Percentiles rank a stretch among this genome's conserved stretches.
phyloP scores from a whole-genome alignment of 2,329 filamentous ascomycete species.

The Fonsecaea monophora region DNA sequence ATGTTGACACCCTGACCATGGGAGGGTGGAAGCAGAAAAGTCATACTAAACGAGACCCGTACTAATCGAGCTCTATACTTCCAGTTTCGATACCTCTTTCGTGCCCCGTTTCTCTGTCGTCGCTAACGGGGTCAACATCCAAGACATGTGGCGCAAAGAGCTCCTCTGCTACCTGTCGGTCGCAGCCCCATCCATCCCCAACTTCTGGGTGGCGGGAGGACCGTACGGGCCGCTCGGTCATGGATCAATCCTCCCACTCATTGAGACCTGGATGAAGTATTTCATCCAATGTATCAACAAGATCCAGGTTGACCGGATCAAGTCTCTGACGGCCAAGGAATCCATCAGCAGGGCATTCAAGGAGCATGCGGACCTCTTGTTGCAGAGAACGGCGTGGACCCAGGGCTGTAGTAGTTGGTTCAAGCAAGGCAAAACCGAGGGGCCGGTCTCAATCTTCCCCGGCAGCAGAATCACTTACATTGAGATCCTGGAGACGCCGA shows the following conservation, averaged over 20 bases:
- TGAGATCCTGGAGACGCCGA: conserved; percentile 45
- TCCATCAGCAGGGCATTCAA: conserved; percentile 44
- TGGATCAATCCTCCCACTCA: conserved; percentile 20
- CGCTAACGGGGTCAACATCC: background rate
- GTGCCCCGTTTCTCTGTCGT: background rate
- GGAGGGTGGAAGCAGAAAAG: too few species aligned
- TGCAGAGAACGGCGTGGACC: conserved; percentile 41
- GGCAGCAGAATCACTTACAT: conserved; percentile 49
- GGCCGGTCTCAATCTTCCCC: conserved; percentile 48
- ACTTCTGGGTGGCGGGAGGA: conserved; percentile 40
- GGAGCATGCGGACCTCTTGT: conserved; percentile 49
- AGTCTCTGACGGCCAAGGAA: conserved; percentile 26
- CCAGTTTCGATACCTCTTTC: background rate
- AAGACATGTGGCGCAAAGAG: background rate
- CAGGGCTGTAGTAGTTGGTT: conserved; percentile 28
- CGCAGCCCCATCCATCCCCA: conserved; percentile 31
- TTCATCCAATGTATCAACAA: conserved; percentile 21
- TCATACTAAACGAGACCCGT: too few species aligned
- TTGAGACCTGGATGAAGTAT: conserved; percentile 15
- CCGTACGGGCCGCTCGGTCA: conserved; percentile 44
- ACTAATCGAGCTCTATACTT: background rate
- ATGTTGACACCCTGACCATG: too few species aligned
- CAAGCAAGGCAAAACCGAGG: conserved; percentile 27
- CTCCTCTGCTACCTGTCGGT: background rate
- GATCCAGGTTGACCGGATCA: conserved; percentile 25